A percentile compares a stretch with the other conserved stretches of the same genome.
These are phyloP conservation scores for Kwoniella sp. DNA, from an alignment of 768 basidiomycete species.

Conservation along the genomic window DNA sequence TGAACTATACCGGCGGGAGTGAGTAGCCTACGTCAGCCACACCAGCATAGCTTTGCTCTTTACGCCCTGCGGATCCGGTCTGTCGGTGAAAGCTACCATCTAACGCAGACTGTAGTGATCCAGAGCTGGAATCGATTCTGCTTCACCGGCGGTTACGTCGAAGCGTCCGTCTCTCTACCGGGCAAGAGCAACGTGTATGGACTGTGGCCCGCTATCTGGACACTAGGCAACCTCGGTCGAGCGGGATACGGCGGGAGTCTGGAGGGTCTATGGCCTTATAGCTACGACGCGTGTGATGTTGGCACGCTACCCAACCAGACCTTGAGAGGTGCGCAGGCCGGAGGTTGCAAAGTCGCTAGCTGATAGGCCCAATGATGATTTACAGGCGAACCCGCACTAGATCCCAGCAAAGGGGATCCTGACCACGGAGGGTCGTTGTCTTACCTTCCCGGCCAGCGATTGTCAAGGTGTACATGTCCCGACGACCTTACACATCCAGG, in stretches of 20 bases:
- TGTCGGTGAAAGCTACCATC: no score
- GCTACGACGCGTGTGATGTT: constrained; percentile 67
- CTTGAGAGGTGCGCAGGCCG: constrained; percentile 55
- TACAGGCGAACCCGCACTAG: constrained; percentile 57
- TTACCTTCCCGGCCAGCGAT: constrained; percentile 78
- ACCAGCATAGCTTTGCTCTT: no score
- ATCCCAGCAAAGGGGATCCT: constrained; percentile 61
- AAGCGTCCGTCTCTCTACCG: constrained; percentile 43
- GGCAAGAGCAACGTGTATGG: constrained; percentile 47
- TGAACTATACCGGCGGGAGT: constrained; percentile 44
- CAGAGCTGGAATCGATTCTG: constrained; percentile 47
- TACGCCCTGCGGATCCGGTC: no score
- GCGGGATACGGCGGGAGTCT: constrained; percentile 51
- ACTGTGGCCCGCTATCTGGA: constrained; percentile 48
- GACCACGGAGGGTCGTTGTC: constrained; percentile 60
- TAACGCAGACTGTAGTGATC: constrained; percentile 36
- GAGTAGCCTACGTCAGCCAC: constrained; percentile 2
- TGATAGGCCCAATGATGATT: neutral
- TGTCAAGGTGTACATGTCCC: constrained; percentile 82
- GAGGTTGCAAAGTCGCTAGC: no score
- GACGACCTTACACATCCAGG: constrained; percentile 79
- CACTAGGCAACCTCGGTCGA: constrained; percentile 47
- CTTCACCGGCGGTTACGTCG: constrained; percentile 43
- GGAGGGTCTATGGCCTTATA: constrained; percentile 51
- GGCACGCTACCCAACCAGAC: constrained; percentile 86